Evolutionary conservation across 495 filamentous ascomycete genomes (phyloP), one percentile per base, ranked within the genome.

Genomic region (Recurvomyces mirabilis): DNA sequence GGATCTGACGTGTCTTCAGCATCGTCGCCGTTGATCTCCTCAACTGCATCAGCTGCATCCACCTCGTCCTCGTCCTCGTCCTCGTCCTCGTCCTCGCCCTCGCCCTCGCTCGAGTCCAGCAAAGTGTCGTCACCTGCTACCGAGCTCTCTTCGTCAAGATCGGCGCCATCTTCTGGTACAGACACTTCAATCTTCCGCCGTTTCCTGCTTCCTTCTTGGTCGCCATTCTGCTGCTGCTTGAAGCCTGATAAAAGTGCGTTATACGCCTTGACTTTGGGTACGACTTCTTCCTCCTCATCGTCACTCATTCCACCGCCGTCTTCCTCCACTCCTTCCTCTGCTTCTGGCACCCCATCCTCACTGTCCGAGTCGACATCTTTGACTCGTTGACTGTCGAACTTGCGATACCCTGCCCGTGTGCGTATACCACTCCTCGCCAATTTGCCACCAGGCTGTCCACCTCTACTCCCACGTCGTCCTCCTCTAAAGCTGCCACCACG

Each of bases 161-260:
- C n/a, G n/a, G n/a, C n/a, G n/a, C n/a, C n/a, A n/a, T n/a, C n/a
- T n/a, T n/a, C n/a, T n/a, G n/a, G n/a, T n/a, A n/a, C n/a, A n/a
- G n/a, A n/a, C 26, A 70, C 69, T 14, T 72, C 66, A 21, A 84
- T 53, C 56, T 85, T 88, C 54, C 81, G 69, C 61, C 72, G 73
- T 59, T 88, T 93, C 10, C 70, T 62, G 40, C 76, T 76, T 34
- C 66, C 70, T 15, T 68, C 67, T 5, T 70, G 63, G 12, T 78
- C 71, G 20, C 65, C 54, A 33, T 78, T 70, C 51, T 82, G 71
- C 56, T 51, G 46, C 51, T 82, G 71, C 56, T 51, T 43, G 4
- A 70, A 58, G 1, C 60, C 60, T 35, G 66, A 50, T 2, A 71
- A 49, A 6, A 70, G 58, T n/a, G 55, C 42, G 30, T 58, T 64